A percentile compares a stretch with the other conserved stretches of the same genome.
phyloP scores from a whole-genome alignment of 2,329 filamentous ascomycete species.

The Keithomyces neogunnii region DNA sequence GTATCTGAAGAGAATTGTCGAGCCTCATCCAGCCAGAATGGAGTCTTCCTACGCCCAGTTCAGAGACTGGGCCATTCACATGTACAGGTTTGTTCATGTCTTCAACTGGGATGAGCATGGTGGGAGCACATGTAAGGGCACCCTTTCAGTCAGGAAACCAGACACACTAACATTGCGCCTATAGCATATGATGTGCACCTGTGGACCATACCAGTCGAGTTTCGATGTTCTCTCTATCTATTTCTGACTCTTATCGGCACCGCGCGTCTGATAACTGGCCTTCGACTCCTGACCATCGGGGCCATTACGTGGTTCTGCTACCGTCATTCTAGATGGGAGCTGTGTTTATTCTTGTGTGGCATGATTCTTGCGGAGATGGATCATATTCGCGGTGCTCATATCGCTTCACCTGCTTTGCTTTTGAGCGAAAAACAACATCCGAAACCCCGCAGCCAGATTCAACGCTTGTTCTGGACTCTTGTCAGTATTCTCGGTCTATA shows the following conservation, averaged over 20 bases:
- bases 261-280: constrained; percentile 32
- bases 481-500: constrained; percentile 44
- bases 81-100: constrained; percentile 42
- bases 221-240: constrained; percentile 47
- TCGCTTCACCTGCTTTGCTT: constrained; percentile 19
- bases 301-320: constrained; percentile 36
- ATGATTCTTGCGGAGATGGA: constrained; percentile 48
- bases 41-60: constrained; percentile 31
- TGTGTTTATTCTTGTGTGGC: constrained; percentile 46
- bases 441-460: constrained; percentile 4
- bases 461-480: constrained; percentile 26
- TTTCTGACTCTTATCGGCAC: constrained; percentile 45
- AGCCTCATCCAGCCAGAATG: constrained; percentile 35
- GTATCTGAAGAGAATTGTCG: constrained; percentile 40
- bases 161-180: constrained; percentile 11
- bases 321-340: constrained; percentile 42
- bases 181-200: constrained; percentile 46
- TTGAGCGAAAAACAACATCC: constrained; percentile 12
- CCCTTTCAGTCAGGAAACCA: not conserved
- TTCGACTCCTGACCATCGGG: constrained; percentile 34
- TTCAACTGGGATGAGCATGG: constrained; percentile 41
- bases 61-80: constrained; percentile 36
- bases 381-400: constrained; percentile 37
- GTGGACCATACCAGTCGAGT: constrained; percentile 57
- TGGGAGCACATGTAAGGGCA: constrained; percentile 32